phyloP scores from a whole-genome alignment of 805 yeast species.

The Jamesozyma hellenica region DNA sequence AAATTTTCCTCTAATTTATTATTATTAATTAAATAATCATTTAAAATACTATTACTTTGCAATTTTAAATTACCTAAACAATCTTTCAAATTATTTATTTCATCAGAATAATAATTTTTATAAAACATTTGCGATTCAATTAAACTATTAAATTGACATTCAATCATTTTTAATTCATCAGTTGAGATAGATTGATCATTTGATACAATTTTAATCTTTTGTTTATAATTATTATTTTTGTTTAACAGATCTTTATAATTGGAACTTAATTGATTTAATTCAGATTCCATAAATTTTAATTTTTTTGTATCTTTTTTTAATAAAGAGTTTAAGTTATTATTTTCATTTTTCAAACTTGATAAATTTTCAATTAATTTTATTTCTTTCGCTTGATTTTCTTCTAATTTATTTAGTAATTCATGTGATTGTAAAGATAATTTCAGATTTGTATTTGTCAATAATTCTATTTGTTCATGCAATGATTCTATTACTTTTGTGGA shows the following conservation, averaged over 20 bases:
- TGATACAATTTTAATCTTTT: neutral
- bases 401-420: constrained; percentile 44
- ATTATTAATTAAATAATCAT: neutral
- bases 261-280: constrained; percentile 6
- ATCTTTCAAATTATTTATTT: constrained; percentile 6
- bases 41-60: neutral
- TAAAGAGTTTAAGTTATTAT: constrained; percentile 54
- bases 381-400: constrained; percentile 34
- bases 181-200: constrained; percentile 8
- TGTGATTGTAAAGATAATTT: constrained; percentile 32
- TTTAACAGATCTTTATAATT: constrained; percentile 1
- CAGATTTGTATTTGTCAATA: constrained; percentile 34
- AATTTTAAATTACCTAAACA: constrained; percentile 2
- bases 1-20: neutral
- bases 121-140: constrained; percentile 13
- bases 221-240: constrained; percentile 1
- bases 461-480: constrained; percentile 41
- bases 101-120: constrained; percentile 12
- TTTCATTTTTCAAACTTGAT: constrained; percentile 66
- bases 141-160: constrained; percentile 18
- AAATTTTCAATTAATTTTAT: constrained; percentile 41
- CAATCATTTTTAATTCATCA: constrained; percentile 13
- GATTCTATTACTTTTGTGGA: constrained; percentile 32
- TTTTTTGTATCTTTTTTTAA: constrained; percentile 38
- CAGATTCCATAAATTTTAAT: constrained; percentile 54